These are phyloP conservation scores for Ocimum tenuiflorum DNA, from an alignment of 257 asterid species.

Conservation along the genomic window DNA sequence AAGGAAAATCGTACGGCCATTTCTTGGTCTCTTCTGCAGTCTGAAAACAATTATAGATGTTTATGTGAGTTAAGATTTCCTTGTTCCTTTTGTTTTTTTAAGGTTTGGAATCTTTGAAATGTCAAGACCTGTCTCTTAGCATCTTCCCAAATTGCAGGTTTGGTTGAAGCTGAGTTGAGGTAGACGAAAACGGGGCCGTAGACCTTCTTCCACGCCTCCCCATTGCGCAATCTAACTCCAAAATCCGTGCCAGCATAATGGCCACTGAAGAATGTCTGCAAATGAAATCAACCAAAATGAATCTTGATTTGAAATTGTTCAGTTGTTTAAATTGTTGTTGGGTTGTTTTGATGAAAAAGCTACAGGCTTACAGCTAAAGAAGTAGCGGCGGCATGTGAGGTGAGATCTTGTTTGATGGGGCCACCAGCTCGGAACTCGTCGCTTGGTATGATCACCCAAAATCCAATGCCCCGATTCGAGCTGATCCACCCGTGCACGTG, in stretches of 20 bases:
- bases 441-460: conserved; percentile 80
- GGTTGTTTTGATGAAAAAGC: too few species aligned
- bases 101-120: too few species aligned
- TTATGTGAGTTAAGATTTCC: too few species aligned
- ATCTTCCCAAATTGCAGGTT: conserved; percentile 46
- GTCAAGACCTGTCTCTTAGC: conserved; percentile 59
- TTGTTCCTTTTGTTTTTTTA: too few species aligned
- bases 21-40: conserved; percentile 39
- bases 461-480: conserved; percentile 28
- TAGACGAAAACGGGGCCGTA: conserved; percentile 58
- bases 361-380: conserved; percentile 38
- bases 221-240: conserved; percentile 32
- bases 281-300: too few species aligned
- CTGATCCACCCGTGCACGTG: conserved; percentile 69
- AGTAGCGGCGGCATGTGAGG: conserved; percentile 57
- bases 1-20: conserved; percentile 83
- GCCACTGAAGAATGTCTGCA: conserved; percentile 39
- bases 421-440: too few species aligned
- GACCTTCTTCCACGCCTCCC: conserved; percentile 45
- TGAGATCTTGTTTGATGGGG: too few species aligned
- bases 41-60: too few species aligned
- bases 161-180: conserved; percentile 37
- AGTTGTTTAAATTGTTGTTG: too few species aligned
- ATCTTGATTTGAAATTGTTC: too few species aligned
- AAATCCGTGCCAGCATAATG: conserved; percentile 47